Base-by-base conservation (phyloP, 2,329 filamentous ascomycete genomes). In the Colletotrichum coccodes region DNA sequence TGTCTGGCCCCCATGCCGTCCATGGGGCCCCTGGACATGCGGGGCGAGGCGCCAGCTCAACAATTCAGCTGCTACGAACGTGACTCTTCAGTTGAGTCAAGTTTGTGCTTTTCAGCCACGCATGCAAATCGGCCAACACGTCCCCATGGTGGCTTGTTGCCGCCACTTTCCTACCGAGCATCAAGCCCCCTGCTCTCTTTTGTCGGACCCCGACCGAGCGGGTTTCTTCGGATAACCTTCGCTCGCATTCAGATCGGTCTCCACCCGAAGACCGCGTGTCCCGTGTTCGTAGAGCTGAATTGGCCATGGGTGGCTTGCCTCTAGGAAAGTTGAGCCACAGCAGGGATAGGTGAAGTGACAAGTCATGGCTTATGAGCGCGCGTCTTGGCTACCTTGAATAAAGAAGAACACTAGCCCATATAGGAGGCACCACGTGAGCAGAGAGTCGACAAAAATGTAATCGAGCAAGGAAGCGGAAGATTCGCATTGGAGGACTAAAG, bases 271-370 rank as follows among this genome's bases (percentile, higher is more conserved):
- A 46, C 18, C 11, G 26, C 8, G 32, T 53, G 28, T 16, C 34
- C 16, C 32, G 12, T n/a, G n/a, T n/a, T n/a, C n/a, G 23, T n/a
- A 34, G 9, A 26, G 14, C 30, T 40, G 23, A 6, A 23, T 26
- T 18, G n/a, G n/a, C 18, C 56, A 59, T 47, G 56, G 56, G 28
- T 59, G 56, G 40, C 56, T 28, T 58, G 34, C 26, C 53, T 30
- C 14, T 23, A 12, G 36, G 18, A 6, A 11, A n/a, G 36, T 42
- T 57, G 23, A 42, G 36, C 36, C 53, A 57, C 53, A 21, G 5
- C 16, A 42, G 21, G 11, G 4, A 47, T n/a, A n/a, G 38, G 21
- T 14, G 36, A 44, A 21, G n/a, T n/a, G 11, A 26, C 3, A 21
- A 44, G 38, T 57, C 16, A 16, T 26, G n/a, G n/a, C 14, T 57